Evolutionary conservation across 257 asterid genomes (phyloP), one percentile per base, ranked within the genome.

Genomic region (Ehretia macrophylla): DNA sequence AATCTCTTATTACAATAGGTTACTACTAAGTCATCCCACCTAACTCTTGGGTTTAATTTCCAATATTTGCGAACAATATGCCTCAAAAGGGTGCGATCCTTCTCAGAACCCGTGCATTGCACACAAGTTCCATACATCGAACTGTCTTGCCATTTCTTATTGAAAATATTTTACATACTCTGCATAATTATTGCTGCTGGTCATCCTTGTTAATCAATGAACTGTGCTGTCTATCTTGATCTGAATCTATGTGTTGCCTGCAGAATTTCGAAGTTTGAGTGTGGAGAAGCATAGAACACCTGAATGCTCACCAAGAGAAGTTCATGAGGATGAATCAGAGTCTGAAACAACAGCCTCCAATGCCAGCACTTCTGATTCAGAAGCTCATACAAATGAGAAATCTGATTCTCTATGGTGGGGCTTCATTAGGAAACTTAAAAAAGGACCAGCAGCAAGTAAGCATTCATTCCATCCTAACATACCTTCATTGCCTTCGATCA

Each of bases 401-500:
- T 0, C 52, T 0, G 83, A 85, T 55, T 77, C 96, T 38, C 96
- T 85, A 60, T 93, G 93, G 97, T 83, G 74, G 38, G 97, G 90
- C 32, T 93, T 89, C 63, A 75, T 93, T 35, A 81, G 83, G n/a
- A 93, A 81, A 69, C 75, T 93, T 14, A 86, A 79, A 71, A 93
- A 86, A 64, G 95, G 85, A 22, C 81, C 96, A 0, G 51, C 67
- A 12, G 60, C 72, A 72, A 71, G 73, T 71, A 69, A 82, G 56
- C 81, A 85, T 68, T 57, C 87, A 0, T 84, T 85, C 72, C 95
- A 91, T 72, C 88, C 88, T 16, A 69, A 32, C 64, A 66, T 90
- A 42, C 96, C 99, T 60, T 88, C 91, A 65, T 60, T 89, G 47
- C 85, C 83, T 65, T 83, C 95, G 8, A 76, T 89, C 73, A 85